Percentiles rank a stretch among this genome's conserved stretches.
Conservation (phyloP, 768 basidiomycete genomes). For the Epithele typhae region DNA sequence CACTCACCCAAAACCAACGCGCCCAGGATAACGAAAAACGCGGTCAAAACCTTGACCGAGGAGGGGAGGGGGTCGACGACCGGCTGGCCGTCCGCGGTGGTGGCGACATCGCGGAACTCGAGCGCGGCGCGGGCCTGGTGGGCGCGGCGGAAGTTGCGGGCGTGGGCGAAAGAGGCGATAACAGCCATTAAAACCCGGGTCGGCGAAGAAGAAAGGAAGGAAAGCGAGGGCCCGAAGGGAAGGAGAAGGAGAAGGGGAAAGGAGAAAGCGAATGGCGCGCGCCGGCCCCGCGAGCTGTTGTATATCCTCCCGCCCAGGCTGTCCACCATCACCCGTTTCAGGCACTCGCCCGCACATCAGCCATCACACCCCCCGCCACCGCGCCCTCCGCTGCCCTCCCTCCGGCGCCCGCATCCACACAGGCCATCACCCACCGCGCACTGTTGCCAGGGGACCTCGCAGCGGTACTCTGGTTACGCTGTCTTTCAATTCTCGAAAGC, state of each 20-base stretch:
- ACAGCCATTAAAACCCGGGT: conserved; percentile 13
- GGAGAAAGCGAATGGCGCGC: conserved; percentile 8
- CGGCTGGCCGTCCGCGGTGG: conserved; percentile 2
- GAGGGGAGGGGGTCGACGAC: conserved; percentile 9
- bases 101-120: not conserved
- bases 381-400: no score
- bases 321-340: conserved; percentile 16
- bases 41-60: conserved; percentile 13
- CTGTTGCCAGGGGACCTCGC: conserved; percentile 9
- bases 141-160: conserved; percentile 3
- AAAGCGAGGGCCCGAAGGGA: no score
- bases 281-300: conserved; percentile 1
- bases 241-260: not conserved
- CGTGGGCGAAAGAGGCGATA: conserved; percentile 4
- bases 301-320: conserved; percentile 9
- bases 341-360: not conserved
- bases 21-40: conserved; percentile 16
- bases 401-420: no score
- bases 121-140: conserved; percentile 2
- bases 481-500: not conserved
- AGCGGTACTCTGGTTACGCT: conserved; percentile 10
- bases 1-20: conserved; percentile 16
- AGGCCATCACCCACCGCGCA: conserved; percentile 1
- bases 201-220: conserved; percentile 7
- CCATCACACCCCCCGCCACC: conserved; percentile 1